Evolutionary conservation across 306 rosid genomes (phyloP), one percentile per base, ranked within the genome.

Genomic region (Morella rubra): DNA sequence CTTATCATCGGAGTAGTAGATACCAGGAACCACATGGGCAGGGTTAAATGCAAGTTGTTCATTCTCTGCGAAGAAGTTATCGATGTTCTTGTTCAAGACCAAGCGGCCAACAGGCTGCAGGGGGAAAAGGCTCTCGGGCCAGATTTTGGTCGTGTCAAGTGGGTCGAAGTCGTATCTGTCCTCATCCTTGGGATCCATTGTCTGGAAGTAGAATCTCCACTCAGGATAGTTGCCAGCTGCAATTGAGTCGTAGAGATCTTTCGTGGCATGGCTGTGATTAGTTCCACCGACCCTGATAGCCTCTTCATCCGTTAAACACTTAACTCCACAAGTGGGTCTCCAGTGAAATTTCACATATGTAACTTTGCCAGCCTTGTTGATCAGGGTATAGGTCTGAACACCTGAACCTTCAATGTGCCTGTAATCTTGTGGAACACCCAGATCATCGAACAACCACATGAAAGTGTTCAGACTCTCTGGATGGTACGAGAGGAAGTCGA

Each of bases 371-470:
- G 89, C 85, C 85, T 86, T 91, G 89, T 82, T 89, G 86, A 94
- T 80, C 82, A 94, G 83, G 19, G 87, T 84, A 19, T 86, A 94
- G 16, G 98, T 89, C 79, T 91, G 88, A 56, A 94, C 97, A 75
- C 98, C 93, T 69, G 86, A 85, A 58, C 98, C 98, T 7, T 93
- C 98, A 91, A 93, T 93, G 81, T 93, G 98, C 87, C 98, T 88
- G 80, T 91, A 93, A 69, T 91, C 94, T 86, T 85, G 96, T 59
- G 98, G 98, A 61, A 93, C 67, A 50, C 98, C 97, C 72, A 91
- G 1, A 70, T 93, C 98, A 81, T 93, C 98, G 78, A 85, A 90
- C 70, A 91, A 82, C 77, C 87, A 90, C 77, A 87, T 70, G 78
- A 94, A 91, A 85, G 86, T 94, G 87, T 94, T 87, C 81, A 94